phyloP scores from a whole-genome alignment of 176 grass and related monocot species.

The Hyparrhenia diplandra region DNA sequence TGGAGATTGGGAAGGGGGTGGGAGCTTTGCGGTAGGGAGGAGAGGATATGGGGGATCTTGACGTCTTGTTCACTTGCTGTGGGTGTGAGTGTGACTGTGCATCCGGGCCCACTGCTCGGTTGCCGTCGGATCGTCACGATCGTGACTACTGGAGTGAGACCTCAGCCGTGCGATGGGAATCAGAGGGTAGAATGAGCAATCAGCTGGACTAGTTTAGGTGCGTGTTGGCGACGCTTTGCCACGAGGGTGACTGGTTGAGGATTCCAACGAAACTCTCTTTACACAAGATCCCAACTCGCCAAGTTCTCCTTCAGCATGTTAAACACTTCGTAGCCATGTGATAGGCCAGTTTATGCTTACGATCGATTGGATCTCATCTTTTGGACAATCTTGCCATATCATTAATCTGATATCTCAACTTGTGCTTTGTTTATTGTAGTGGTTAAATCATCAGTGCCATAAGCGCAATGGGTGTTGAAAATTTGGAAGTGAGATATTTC shows the following conservation, averaged over 20 bases:
- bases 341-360: background rate
- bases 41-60: constrained; percentile 30
- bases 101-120: background rate
- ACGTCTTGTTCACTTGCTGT: background rate
- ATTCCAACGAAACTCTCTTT: constrained; percentile 10
- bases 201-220: background rate
- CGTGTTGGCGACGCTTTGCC: constrained; percentile 7
- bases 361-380: background rate
- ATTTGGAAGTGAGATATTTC: background rate
- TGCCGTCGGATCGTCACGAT: constrained; percentile 17
- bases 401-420: background rate
- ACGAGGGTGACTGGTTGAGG: constrained; percentile 1
- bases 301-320: background rate
- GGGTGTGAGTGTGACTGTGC: background rate
- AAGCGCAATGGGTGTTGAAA: background rate
- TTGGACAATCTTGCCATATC: background rate
- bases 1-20: background rate
- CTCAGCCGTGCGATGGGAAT: constrained; percentile 4
- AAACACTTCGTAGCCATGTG: constrained; percentile 1
- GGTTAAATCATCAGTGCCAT: background rate
- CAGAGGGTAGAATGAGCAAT: background rate
- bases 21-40: background rate
- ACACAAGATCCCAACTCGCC: no score
- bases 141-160: background rate
- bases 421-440: constrained; percentile 19